Conservation (phyloP, 768 basidiomycete genomes). For the Mycena kentingensis region DNA sequence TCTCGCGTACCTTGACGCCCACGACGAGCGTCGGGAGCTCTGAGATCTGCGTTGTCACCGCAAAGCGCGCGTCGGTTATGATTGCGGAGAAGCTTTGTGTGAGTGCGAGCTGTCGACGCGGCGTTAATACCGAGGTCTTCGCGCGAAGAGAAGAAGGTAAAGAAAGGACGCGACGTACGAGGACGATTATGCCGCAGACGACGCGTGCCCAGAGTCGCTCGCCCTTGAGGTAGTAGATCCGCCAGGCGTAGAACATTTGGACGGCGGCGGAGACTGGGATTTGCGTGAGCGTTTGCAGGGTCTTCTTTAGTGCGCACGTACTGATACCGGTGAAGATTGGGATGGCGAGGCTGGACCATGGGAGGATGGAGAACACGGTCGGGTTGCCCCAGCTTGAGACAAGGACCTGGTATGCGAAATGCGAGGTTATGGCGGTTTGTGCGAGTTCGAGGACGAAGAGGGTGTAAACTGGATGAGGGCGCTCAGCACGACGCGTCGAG, state of each 20-base stretch:
- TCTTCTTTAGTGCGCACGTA: conserved; percentile 1
- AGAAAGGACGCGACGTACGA: not conserved
- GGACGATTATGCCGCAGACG: not conserved
- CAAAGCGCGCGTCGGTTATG: conserved; percentile 7
- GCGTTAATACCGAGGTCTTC: not conserved
- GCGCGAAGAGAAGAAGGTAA: not conserved
- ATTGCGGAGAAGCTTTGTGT: conserved; percentile 8
- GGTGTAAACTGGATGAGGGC: conserved; percentile 8
- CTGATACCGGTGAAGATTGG: conserved; percentile 25
- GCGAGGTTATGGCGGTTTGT: conserved; percentile 24
- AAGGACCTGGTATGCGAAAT: conserved; percentile 23
- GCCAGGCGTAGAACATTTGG: conserved; percentile 14
- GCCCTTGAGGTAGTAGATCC: conserved; percentile 13
- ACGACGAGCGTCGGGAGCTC: not conserved
- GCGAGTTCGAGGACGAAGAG: conserved; percentile 22
- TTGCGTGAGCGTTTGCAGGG: not conserved
- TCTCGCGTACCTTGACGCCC: conserved; percentile 10
- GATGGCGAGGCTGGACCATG: conserved; percentile 22
- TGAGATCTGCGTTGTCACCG: not conserved
- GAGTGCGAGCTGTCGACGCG: conserved; percentile 16
- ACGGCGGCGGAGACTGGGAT: conserved; percentile 6
- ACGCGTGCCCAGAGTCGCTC: not conserved
- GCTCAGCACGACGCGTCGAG: not conserved
- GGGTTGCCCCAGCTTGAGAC: conserved; percentile 24
- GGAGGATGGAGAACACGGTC: conserved; percentile 12